These are phyloP conservation scores for Mrakia gelida DNA, from an alignment of 768 basidiomycete genomes.

Conservation along the genomic window DNA sequence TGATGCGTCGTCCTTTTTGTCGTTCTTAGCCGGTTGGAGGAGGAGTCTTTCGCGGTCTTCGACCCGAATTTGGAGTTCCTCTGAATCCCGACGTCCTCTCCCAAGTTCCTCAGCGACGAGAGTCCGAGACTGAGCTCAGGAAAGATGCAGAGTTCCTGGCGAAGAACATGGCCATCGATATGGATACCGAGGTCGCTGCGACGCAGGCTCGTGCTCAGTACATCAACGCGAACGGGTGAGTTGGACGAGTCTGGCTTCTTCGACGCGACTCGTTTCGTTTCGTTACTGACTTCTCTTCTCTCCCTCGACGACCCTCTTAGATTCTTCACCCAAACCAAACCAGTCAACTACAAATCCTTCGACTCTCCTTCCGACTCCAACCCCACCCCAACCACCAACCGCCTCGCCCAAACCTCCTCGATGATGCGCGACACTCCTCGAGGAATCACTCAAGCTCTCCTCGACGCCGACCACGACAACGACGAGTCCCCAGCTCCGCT, in stretches of 20 bases:
- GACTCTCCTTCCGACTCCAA: slow-evolving; percentile 17
- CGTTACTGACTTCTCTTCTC: not conserved
- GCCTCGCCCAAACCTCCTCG: not conserved
- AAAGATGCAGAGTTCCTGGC: slow-evolving; percentile 37
- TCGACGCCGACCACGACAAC: not conserved
- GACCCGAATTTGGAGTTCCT: slow-evolving; percentile 26
- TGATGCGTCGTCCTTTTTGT: slow-evolving; percentile 4
- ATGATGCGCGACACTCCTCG: not conserved
- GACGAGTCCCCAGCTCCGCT: not conserved
- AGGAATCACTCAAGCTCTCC: not conserved
- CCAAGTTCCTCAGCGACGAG: slow-evolving; percentile 36
- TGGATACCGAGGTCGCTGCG: slow-evolving; percentile 20
- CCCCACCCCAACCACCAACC: not conserved
- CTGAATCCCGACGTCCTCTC: slow-evolving; percentile 34
- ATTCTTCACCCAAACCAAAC: slow-evolving; percentile 43
- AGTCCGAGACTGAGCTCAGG: slow-evolving; percentile 39
- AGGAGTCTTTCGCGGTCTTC: not conserved
- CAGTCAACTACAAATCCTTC: slow-evolving; percentile 22
- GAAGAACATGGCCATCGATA: slow-evolving; percentile 27
- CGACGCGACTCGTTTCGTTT: not conserved
- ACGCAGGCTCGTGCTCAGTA: slow-evolving; percentile 35
- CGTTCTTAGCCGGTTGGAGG: not conserved
- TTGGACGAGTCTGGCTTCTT: not conserved
- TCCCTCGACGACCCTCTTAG: slow-evolving; percentile 30
- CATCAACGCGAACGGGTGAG: slow-evolving; percentile 41